Evolutionary conservation across 2,329 filamentous ascomycete genomes (phyloP), one percentile per base, ranked within the genome.

Genomic region (Fusarium sororula): DNA sequence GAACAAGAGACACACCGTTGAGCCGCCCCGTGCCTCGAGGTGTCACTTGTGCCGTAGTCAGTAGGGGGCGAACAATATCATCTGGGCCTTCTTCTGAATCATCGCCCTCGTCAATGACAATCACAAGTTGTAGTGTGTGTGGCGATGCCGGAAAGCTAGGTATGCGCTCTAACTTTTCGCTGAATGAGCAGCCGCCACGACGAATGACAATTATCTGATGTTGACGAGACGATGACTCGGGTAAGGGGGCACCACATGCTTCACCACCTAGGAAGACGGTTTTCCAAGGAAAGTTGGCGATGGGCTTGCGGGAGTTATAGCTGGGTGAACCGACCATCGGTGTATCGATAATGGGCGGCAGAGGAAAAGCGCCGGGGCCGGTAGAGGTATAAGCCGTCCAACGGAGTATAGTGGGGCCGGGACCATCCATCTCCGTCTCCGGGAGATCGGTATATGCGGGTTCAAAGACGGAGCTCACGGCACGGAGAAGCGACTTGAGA

Each of bases 131-230:
- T 24, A 98, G 85, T 2, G 91, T 87, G 7, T 82, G 80, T 1
- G 85, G 81, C 1, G 87, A 85, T 0, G 93, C 91, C 3, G 90
- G 87, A 80, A 92, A 96, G 15, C 90, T 89, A 2, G 96, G 95
- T n/a, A 98, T 95, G 74, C 94, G 95, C 58, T 88, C 87, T 2
- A 98, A 84, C 81, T 99, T 99, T 35, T 92, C 84, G 41, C 90
- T 92, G 82, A 98, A 98, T 30, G 89, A 92, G 84, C 96, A 99
- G 2, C 90, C 91, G 44, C 96, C 96, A 11, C 96, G 91, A 35
- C 90, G 91, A 77, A 98, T 87, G 56, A 98, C 89, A 67, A 99
- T 91, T 68, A 98, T 86, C 58, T 98, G 92, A 82, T 97, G 87
- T 51, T 85, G 82, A 35, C 85, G 85, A 6, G 87, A 82, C 1